These are phyloP conservation scores for Leptomonas pyrrhocoris DNA, from an alignment of 208 protist genomes.

Conservation along the genomic window DNA sequence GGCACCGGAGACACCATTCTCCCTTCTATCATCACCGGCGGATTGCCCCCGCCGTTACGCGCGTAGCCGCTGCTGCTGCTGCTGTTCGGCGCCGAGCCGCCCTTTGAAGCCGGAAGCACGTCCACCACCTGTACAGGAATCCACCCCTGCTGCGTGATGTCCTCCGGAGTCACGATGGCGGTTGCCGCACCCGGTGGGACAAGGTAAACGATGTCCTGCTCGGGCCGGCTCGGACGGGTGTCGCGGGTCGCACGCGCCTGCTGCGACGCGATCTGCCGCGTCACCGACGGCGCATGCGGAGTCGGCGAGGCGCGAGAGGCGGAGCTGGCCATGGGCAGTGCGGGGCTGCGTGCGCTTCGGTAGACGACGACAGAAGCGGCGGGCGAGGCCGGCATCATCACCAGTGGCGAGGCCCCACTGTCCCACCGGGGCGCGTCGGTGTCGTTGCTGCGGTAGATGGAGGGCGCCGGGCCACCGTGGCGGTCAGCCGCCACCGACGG, in stretches of 20 bases:
- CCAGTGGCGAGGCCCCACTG: constrained; percentile 1
- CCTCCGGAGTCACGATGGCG: constrained; percentile 33
- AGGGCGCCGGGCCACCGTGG: background rate
- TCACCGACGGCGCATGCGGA: constrained; percentile 16
- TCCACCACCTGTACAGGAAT: constrained; percentile 42
- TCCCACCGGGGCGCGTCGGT: constrained; percentile 20
- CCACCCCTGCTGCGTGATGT: constrained; percentile 42
- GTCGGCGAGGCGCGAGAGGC: constrained; percentile 23
- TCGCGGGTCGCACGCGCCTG: constrained; percentile 27
- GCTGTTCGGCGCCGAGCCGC: background rate
- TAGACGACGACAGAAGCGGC: constrained; percentile 15
- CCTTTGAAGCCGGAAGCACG: background rate
- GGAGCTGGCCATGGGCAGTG: constrained; percentile 7
- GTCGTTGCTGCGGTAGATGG: constrained; percentile 25
- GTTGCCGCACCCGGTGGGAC: constrained; percentile 24
- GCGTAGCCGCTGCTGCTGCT: background rate
- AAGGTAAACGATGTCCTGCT: constrained; percentile 35
- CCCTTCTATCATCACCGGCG: background rate
- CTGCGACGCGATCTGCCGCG: constrained; percentile 27
- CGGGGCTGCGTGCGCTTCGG: background rate
- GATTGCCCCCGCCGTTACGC: constrained; percentile 6
- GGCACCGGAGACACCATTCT: constrained; percentile 27
- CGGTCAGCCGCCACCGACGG: background rate
- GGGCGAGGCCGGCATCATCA: constrained; percentile 14
- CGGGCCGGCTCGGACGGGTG: constrained; percentile 13